These are phyloP conservation scores for Aspergillus nanangensis DNA, from an alignment of 495 filamentous ascomycete species.

Conservation along the genomic window DNA sequence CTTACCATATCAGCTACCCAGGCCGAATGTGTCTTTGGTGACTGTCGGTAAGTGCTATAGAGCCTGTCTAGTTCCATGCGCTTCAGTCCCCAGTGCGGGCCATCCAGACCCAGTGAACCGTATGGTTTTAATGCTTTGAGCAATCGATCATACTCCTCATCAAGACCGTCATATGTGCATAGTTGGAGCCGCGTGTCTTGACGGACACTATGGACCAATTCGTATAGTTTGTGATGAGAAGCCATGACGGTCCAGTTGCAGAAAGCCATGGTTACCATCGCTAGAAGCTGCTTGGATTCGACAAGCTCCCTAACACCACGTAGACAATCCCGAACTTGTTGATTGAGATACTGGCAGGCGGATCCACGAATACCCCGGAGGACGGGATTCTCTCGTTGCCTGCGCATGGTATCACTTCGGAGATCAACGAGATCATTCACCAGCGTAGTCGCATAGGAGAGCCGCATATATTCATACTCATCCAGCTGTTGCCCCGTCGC, in stretches of 20 bases:
- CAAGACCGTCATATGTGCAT: constrained; percentile 7
- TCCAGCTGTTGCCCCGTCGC: constrained; percentile 10
- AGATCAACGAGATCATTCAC: constrained; percentile 20
- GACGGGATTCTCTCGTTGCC: constrained; percentile 16
- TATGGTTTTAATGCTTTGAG: constrained; percentile 13
- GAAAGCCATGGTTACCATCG: constrained; percentile 14
- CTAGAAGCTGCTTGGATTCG: constrained; percentile 3
- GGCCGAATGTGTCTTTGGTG: constrained; percentile 9
- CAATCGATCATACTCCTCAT: constrained; percentile 9
- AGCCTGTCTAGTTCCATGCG: constrained; percentile 15
- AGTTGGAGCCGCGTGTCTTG: not conserved
- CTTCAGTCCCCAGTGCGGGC: constrained; percentile 5
- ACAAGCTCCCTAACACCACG: constrained; percentile 1
- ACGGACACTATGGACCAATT: constrained; percentile 6
- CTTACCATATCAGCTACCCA: constrained; percentile 24
- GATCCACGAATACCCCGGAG: constrained; percentile 14
- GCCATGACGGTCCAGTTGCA: constrained; percentile 22
- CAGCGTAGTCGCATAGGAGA: constrained; percentile 9
- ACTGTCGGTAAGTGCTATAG: constrained; percentile 7
- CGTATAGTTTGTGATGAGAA: constrained; percentile 22
- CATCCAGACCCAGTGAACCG: constrained; percentile 11
- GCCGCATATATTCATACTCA: not conserved
- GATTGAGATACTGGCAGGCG: constrained; percentile 13
- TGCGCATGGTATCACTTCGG: constrained; percentile 17
- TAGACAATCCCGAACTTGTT: constrained; percentile 8